Evolutionary conservation across 805 yeast genomes (phyloP), one percentile per base, ranked within the genome.

Genomic region (Saccharomycopsis sp.): DNA sequence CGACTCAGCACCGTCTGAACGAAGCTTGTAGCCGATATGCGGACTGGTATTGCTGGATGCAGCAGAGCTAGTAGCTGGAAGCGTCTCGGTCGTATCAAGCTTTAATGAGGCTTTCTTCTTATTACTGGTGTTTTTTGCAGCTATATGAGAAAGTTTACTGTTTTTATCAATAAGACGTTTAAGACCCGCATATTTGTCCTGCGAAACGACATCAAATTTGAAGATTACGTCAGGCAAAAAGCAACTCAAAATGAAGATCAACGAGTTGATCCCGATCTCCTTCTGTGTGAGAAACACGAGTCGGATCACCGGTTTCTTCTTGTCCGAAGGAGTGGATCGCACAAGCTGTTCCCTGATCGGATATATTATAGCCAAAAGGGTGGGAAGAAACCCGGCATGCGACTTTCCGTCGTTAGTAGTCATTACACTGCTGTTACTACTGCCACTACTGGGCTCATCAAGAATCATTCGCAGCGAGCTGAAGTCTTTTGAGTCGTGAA

Each of bases 181-280:
- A 2, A 56, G 35, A 12, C 22, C 25, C 9, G 44, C 22, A 22
- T 42, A 60, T n/a, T 53, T 53, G 19, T 20, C 22, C 44, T 58
- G 55, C 5, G 61, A 23, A n/a, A 60, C 29, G 3, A 51, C 49
- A 14, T 56, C 57, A 23, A 51, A 57, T 22, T 57, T 53, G 59
- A 62, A 57, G 19, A 62, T 42, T 7, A 57, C 59, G 34, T 57
- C 57, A 22, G 64, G 64, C 19, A 62, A 47, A 29, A 57, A 59
- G 24, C 56, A 55, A 23, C 55, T 53, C 5, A 59, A 20, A 19
- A 62, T 62, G 15, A 34, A 54, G 14, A 62, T n/a, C 17, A 62
- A 51, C 19, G 57, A 47, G 19, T 49, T 56, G 44, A 55, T 41
- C 34, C 56, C 58, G 5, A 50, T 52, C 8, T 58, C 63, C 35